Evolutionary conservation across 1,284 basidiomycete species (phyloP).

Genomic region (Peniophora sp.): DNA sequence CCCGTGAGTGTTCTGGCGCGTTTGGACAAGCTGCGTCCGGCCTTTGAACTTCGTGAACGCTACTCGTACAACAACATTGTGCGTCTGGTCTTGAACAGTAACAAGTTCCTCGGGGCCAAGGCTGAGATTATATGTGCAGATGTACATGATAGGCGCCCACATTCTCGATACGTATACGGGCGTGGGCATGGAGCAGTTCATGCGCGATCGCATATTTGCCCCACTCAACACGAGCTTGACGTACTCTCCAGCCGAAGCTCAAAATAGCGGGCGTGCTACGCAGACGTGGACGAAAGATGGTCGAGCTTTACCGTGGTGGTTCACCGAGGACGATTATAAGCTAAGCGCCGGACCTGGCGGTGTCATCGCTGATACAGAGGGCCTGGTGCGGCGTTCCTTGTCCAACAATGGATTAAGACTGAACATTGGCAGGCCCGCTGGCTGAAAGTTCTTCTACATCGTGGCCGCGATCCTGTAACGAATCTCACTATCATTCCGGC

Average conservation of each 20-base stretch:
- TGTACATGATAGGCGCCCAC: conserved; percentile 26
- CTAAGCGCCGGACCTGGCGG: conserved; percentile 34
- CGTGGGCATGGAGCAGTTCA: conserved; percentile 27
- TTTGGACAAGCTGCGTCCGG: conserved; percentile 28
- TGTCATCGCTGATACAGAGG: conserved; percentile 23
- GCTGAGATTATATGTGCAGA: conserved; percentile 1
- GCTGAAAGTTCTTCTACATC: conserved; percentile 34
- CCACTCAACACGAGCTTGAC: conserved; percentile 22
- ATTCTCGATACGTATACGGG: conserved; percentile 23
- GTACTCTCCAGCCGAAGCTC: conserved; percentile 28
- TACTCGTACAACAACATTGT: conserved; percentile 40
- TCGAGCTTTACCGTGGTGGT: conserved; percentile 16
- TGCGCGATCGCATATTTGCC: conserved; percentile 30
- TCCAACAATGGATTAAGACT: no score
- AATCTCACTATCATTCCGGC: conserved; percentile 32
- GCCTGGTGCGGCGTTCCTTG: conserved; percentile 13
- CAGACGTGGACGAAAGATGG: conserved; percentile 18
- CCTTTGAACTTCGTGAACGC: conserved; percentile 30
- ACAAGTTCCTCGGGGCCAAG: no score
- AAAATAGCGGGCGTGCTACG: conserved; percentile 24
- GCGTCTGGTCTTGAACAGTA: no score
- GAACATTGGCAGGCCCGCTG: conserved; percentile 26
- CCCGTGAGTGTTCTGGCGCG: conserved; percentile 19
- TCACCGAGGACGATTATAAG: conserved; percentile 6
- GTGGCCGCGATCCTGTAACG: conserved; percentile 32